phyloP scores from a whole-genome alignment of 2,329 filamentous ascomycete genomes.

The Trichoderma asperellum region DNA sequence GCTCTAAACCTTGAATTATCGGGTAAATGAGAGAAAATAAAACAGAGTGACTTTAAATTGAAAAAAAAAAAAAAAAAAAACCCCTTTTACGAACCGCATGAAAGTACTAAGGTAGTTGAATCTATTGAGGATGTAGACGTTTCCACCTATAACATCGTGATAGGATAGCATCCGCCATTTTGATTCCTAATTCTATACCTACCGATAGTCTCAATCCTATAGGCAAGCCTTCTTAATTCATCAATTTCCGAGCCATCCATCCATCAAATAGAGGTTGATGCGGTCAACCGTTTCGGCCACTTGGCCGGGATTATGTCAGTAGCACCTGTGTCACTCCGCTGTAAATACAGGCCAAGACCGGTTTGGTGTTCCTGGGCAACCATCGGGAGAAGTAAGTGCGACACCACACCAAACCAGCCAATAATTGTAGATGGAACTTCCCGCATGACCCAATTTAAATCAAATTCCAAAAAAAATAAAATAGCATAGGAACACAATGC shows the following conservation, averaged over 20 bases:
- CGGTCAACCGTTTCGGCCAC: too few relatives aligned
- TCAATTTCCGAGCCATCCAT: neutral
- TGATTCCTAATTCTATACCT: too few relatives aligned
- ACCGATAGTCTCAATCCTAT: neutral
- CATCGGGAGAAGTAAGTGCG: neutral
- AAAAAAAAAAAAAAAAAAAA: too few relatives aligned
- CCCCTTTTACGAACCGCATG: too few relatives aligned
- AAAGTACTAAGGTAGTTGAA: too few relatives aligned
- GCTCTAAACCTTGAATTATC: neutral
- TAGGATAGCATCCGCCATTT: too few relatives aligned
- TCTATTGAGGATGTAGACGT: too few relatives aligned
- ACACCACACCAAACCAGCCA: neutral
- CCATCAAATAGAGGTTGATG: neutral
- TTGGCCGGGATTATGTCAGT: too few relatives aligned
- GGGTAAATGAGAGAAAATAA: neutral
- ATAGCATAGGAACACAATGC: neutral
- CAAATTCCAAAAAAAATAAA: neutral
- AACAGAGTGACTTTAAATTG: too few relatives aligned
- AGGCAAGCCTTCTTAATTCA: neutral
- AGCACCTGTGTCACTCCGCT: neutral
- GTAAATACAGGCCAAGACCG: neutral
- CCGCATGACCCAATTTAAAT: neutral
- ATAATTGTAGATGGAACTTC: neutral
- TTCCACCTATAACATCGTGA: too few relatives aligned
- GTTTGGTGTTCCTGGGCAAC: neutral